Conservation (phyloP, 225 moss, liverwort and hornwort genomes). For the Sphagnum contortum region DNA sequence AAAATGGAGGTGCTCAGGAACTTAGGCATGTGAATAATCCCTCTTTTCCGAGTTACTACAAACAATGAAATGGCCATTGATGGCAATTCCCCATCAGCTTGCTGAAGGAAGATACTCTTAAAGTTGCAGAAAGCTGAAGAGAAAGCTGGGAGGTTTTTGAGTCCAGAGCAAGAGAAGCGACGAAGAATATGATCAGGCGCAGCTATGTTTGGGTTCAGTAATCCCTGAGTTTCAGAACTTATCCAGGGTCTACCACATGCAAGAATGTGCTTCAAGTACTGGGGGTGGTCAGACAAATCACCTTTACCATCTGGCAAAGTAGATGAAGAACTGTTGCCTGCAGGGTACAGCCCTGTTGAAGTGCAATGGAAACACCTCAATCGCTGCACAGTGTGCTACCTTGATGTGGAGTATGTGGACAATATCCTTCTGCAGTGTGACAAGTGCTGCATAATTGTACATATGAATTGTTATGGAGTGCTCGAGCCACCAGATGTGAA, state of each 20-base stretch:
- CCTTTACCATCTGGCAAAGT: slow-evolving; percentile 15
- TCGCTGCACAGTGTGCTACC: slow-evolving; percentile 47
- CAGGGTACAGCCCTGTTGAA: slow-evolving; percentile 44
- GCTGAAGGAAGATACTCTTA: slow-evolving; percentile 42
- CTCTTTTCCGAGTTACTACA: slow-evolving; percentile 2
- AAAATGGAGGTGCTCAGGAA: slow-evolving; percentile 5
- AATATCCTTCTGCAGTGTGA: slow-evolving; percentile 54
- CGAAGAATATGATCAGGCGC: slow-evolving; percentile 45
- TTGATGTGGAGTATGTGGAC: slow-evolving; percentile 54
- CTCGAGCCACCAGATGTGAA: slow-evolving; percentile 36
- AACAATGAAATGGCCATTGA: slow-evolving; percentile 10
- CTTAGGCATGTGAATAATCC: not conserved
- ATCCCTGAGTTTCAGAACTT: slow-evolving; percentile 32
- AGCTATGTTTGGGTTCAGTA: slow-evolving; percentile 44
- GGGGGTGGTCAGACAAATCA: slow-evolving; percentile 39
- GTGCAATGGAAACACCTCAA: slow-evolving; percentile 45
- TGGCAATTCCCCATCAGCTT: slow-evolving; percentile 31
- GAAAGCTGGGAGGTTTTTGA: slow-evolving; percentile 25
- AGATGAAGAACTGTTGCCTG: slow-evolving; percentile 36
- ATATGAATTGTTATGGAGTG: slow-evolving; percentile 56
- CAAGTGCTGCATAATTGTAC: slow-evolving; percentile 47
- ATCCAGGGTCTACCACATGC: slow-evolving; percentile 45
- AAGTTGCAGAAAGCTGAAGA: slow-evolving; percentile 41
- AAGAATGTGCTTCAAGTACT: slow-evolving; percentile 45
- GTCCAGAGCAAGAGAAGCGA: slow-evolving; percentile 26